Percentiles rank a stretch among this genome's conserved stretches.
These are phyloP conservation scores for Aegilops bicornis DNA, from an alignment of 176 grass and related monocot species.

Conservation along the genomic window DNA sequence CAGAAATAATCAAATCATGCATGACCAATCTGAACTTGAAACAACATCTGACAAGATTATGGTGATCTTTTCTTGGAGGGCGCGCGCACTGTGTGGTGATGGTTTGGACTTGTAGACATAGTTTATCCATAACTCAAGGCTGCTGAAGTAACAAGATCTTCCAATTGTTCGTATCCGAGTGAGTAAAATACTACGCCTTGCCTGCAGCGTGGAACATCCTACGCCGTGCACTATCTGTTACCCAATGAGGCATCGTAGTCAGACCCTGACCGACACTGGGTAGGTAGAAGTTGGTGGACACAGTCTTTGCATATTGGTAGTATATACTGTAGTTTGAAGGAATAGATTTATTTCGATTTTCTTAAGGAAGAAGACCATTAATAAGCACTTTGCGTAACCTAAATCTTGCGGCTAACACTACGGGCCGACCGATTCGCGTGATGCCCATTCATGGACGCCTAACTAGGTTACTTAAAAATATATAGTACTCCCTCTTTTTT, in stretches of 20 bases:
- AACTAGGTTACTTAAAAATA: too few species aligned
- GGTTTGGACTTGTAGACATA: too few species aligned
- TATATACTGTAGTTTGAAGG: too few species aligned
- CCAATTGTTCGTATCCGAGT: neutral
- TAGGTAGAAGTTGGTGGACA: neutral
- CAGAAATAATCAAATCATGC: neutral
- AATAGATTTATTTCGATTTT: too few species aligned
- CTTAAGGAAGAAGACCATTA: neutral
- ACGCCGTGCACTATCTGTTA: neutral
- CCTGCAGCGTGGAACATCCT: neutral
- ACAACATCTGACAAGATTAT: neutral
- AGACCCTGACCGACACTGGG: neutral
- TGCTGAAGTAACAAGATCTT: neutral
- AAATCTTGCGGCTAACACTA: neutral
- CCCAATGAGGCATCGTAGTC: neutral
- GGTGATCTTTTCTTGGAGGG: too few species aligned
- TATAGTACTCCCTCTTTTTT: too few species aligned
- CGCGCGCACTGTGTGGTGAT: too few species aligned
- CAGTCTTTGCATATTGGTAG: neutral
- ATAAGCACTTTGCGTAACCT: neutral
- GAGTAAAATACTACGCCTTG: neutral
- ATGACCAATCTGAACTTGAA: conserved; percentile 1
- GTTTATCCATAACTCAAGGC: neutral
- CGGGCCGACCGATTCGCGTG: neutral
- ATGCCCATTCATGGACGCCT: neutral